These are phyloP conservation scores for Nissolia schottii DNA, from an alignment of 306 rosid species.

Conservation along the genomic window DNA sequence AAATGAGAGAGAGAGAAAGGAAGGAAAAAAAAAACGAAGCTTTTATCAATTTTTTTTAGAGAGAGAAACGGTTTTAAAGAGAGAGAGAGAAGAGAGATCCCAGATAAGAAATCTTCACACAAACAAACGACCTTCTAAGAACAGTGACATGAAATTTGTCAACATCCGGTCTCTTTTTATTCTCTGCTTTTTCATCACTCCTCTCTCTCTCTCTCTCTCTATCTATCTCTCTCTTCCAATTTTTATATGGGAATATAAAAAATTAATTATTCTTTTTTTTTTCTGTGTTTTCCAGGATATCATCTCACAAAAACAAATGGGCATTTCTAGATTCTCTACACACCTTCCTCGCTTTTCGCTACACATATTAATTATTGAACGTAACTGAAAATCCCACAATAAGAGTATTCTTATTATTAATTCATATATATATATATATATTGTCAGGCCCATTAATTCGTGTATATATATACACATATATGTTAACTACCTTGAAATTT, in stretches of 20 bases:
- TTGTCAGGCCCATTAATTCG: too few relatives aligned
- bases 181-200: conserved; percentile 86
- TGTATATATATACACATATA: background rate
- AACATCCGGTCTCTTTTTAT: conserved; percentile 98
- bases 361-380: conserved; percentile 23
- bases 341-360: conserved; percentile 48
- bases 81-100: conserved; percentile 75
- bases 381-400: conserved; percentile 8
- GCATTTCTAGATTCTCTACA: conserved; percentile 84
- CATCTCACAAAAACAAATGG: conserved; percentile 45
- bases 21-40: conserved; percentile 27
- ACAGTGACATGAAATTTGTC: conserved; percentile 99
- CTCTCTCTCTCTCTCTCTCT: too few relatives aligned
- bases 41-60: conserved; percentile 12
- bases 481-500: too few relatives aligned
- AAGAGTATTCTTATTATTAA: background rate
- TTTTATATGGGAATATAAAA: background rate
- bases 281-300: conserved; percentile 28
- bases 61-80: conserved; percentile 30
- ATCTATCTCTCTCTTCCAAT: background rate
- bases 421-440: background rate
- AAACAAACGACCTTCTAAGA: conserved; percentile 97
- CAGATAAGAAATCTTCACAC: conserved; percentile 95
- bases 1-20: conserved; percentile 25
- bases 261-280: background rate